Evolutionary conservation across 2,329 filamentous ascomycete species (phyloP).

Genomic region (Colletotrichum sp.): DNA sequence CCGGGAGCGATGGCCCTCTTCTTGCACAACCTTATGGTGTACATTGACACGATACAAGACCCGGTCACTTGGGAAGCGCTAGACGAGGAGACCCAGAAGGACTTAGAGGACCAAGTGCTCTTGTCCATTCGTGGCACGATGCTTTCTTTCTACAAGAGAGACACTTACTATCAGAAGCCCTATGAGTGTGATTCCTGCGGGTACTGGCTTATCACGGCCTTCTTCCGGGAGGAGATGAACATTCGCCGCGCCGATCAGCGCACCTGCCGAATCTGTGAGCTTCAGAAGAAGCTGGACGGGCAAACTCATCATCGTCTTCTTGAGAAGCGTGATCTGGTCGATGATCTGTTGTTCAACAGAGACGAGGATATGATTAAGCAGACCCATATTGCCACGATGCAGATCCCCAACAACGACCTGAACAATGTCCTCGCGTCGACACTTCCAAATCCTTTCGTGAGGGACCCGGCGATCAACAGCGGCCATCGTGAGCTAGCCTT

Average conservation of each 20-base stretch:
- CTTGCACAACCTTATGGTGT: background rate
- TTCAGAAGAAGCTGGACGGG: background rate
- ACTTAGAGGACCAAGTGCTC: slow-evolving; percentile 10
- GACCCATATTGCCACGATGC: background rate
- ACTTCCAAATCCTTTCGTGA: background rate
- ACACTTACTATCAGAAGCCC: background rate
- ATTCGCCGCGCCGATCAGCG: background rate
- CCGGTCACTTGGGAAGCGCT: background rate
- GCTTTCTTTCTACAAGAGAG: background rate
- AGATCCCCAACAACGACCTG: background rate
- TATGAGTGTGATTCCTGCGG: background rate
- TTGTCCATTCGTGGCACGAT: background rate
- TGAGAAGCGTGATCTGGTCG: background rate
- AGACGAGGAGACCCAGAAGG: background rate
- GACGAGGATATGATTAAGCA: background rate
- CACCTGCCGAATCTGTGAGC: background rate
- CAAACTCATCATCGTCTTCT: background rate
- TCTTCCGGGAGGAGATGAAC: background rate
- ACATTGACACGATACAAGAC: background rate
- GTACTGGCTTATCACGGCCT: background rate
- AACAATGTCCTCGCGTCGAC: background rate
- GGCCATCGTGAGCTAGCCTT: background rate
- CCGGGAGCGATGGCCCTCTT: slow-evolving; percentile 1
- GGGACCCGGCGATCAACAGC: background rate
- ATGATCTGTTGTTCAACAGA: background rate